Percentiles rank a stretch among this genome's conserved stretches.
phyloP scores from a whole-genome alignment of 1,284 basidiomycete genomes.

The Schizophyllum commune region DNA sequence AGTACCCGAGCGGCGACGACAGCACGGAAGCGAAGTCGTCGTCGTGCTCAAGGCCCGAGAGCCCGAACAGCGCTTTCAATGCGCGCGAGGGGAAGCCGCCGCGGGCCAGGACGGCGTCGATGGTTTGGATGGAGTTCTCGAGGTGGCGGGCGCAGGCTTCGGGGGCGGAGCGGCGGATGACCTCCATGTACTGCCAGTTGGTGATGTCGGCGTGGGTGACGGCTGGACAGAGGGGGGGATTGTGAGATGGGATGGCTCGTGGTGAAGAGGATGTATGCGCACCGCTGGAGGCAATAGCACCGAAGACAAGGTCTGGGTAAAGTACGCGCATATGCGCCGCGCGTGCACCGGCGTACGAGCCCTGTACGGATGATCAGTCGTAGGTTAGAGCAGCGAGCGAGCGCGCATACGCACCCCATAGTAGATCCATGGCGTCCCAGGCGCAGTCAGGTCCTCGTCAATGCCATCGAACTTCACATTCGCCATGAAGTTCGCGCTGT shows the following conservation, averaged over 20 bases:
- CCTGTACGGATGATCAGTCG: constrained; percentile 30
- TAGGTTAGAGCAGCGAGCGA: neutral
- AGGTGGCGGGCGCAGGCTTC: constrained; percentile 66
- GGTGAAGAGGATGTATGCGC: constrained; percentile 16
- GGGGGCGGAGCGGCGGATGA: constrained; percentile 74
- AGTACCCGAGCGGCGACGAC: constrained; percentile 34
- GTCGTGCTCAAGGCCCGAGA: constrained; percentile 58
- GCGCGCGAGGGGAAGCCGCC: constrained; percentile 30
- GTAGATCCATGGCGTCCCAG: constrained; percentile 84
- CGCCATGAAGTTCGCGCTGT: constrained; percentile 87
- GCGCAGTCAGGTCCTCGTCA: constrained; percentile 60
- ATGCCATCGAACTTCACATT: constrained; percentile 73
- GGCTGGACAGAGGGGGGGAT: constrained; percentile 24
- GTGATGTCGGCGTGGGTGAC: constrained; percentile 68
- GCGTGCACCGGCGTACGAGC: constrained; percentile 89
- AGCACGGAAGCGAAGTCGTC: constrained; percentile 75
- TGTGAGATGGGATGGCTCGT: neutral
- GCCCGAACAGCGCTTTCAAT: constrained; percentile 70
- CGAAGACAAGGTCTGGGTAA: constrained; percentile 85
- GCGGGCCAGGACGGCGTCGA: constrained; percentile 54
- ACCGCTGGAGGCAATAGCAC: constrained; percentile 88
- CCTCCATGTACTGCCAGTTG: constrained; percentile 84
- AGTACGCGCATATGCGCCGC: constrained; percentile 88
- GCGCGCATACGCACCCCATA: constrained; percentile 58
- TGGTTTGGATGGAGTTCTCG: constrained; percentile 50